A percentile compares a stretch with the other conserved stretches of the same genome.
These are phyloP conservation scores for Podospora sp. DNA, from an alignment of 495 filamentous ascomycete genomes.

Conservation along the genomic window DNA sequence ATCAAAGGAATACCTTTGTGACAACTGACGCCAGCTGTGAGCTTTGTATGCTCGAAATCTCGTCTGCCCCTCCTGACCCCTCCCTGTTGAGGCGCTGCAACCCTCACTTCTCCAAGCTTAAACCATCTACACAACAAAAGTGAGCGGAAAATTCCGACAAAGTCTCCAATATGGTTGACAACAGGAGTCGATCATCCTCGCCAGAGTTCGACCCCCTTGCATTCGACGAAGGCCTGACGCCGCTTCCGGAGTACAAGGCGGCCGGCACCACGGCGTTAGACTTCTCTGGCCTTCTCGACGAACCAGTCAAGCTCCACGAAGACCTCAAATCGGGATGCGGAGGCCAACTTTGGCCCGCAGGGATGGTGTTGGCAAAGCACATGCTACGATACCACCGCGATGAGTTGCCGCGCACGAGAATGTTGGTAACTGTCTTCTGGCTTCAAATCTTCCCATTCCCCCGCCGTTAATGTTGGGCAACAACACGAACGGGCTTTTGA, in stretches of 20 bases:
- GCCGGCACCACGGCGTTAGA: conserved; percentile 64
- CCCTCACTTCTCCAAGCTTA: neutral
- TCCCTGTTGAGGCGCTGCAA: too few species aligned
- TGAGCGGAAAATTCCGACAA: neutral
- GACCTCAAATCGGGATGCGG: conserved; percentile 87
- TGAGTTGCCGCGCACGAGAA: conserved; percentile 63
- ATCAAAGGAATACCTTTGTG: too few species aligned
- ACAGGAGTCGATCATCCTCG: conserved; percentile 30
- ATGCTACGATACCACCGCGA: conserved; percentile 69
- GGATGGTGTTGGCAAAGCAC: conserved; percentile 83
- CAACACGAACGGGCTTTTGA: neutral
- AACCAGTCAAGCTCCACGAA: conserved; percentile 75
- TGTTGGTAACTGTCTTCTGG: conserved; percentile 60
- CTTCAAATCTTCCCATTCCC: neutral
- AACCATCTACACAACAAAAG: neutral
- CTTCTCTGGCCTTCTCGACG: conserved; percentile 72
- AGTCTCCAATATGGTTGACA: neutral
- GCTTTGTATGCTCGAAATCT: neutral
- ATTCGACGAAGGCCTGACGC: conserved; percentile 68
- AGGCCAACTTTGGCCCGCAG: conserved; percentile 91
- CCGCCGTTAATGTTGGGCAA: neutral
- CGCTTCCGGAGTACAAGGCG: conserved; percentile 63
- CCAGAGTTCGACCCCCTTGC: conserved; percentile 52
- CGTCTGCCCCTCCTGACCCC: neutral
- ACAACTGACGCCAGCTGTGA: neutral